These are phyloP conservation scores for Aschersonia sp. DNA, from an alignment of 2,329 filamentous ascomycete genomes.

Conservation along the genomic window DNA sequence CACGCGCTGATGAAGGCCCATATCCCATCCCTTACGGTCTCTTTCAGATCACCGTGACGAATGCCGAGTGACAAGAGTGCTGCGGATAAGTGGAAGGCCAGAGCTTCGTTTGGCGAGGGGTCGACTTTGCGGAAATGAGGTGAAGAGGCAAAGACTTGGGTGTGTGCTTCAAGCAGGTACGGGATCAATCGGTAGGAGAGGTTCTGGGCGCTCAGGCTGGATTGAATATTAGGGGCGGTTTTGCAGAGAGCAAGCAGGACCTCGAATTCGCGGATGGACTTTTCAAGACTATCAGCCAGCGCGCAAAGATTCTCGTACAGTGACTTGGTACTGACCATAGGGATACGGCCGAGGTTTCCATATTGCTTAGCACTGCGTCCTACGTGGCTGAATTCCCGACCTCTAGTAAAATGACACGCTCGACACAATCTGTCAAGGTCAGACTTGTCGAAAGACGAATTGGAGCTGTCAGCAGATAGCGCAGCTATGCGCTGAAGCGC, in stretches of 20 bases:
- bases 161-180: constrained; percentile 75
- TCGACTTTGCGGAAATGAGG: constrained; percentile 72
- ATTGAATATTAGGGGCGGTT: constrained; percentile 63
- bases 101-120: constrained; percentile 75
- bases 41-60: constrained; percentile 54
- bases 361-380: constrained; percentile 20
- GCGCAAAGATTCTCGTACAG: neutral
- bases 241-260: constrained; percentile 84
- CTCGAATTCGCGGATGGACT: constrained; percentile 85
- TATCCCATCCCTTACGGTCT: constrained; percentile 50
- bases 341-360: constrained; percentile 34
- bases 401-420: constrained; percentile 34
- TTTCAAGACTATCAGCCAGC: constrained; percentile 1
- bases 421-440: constrained; percentile 48
- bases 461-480: constrained; percentile 40
- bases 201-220: constrained; percentile 57
- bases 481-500: constrained; percentile 52
- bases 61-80: constrained; percentile 71
- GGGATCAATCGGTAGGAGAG: constrained; percentile 66
- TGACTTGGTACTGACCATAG: constrained; percentile 36
- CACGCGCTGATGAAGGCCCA: constrained; percentile 62
- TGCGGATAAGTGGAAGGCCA: constrained; percentile 64
- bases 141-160: constrained; percentile 63
- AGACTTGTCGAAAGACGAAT: constrained; percentile 42
- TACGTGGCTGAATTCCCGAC: constrained; percentile 33